Base-by-base conservation (phyloP, 2,329 filamentous ascomycete species). In the Dactylellina cionopaga region DNA sequence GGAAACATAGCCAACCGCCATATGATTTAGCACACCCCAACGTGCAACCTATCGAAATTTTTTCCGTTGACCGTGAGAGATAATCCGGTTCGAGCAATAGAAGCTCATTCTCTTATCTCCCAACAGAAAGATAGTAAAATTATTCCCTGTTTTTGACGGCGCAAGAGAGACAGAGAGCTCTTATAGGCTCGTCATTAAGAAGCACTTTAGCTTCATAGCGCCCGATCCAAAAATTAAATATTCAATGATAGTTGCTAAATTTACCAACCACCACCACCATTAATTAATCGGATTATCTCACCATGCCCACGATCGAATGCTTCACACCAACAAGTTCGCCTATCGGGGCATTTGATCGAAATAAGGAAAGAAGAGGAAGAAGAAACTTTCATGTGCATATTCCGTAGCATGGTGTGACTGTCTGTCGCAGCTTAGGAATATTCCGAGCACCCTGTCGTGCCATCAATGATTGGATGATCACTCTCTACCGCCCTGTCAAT, bases 121-220 rank as follows among this genome's bases (percentile, higher is more conserved):
- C 66, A 71, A 71, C 66, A 71, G 52, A 64, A 60, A 63, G 54
- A 64, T n/a, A n/a, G n/a, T 35, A 43, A 47, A 60, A 60, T 49
- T 58, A 31, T 66, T 58, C 43, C 62, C 62, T 66, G 43, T 49
- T 56, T 24, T 19, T 24, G 6, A 55, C 39, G 49, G 47, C 37
- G 47, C 27, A 31, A 31, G 39, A 29, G 27, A 27, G 15, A 39
- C 29, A 55, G 17, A 66, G 62, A 66, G 62, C 62, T 66, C 62
- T 51, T n/a, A n/a, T n/a, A n/a, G n/a, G n/a, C n/a, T n/a, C n/a
- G n/a, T n/a, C n/a, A n/a, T n/a, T n/a, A 46, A 24, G 44, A 52
- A 13, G 19, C 5, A 51, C 46, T 46, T 9, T 11, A 47, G 44
- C 44, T 47, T 27, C n/a, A 13, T 31, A 4, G n/a, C 22, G 17